Base-by-base conservation (phyloP, 2,329 filamentous ascomycete genomes). In the Cryphonectria nitschkei region DNA sequence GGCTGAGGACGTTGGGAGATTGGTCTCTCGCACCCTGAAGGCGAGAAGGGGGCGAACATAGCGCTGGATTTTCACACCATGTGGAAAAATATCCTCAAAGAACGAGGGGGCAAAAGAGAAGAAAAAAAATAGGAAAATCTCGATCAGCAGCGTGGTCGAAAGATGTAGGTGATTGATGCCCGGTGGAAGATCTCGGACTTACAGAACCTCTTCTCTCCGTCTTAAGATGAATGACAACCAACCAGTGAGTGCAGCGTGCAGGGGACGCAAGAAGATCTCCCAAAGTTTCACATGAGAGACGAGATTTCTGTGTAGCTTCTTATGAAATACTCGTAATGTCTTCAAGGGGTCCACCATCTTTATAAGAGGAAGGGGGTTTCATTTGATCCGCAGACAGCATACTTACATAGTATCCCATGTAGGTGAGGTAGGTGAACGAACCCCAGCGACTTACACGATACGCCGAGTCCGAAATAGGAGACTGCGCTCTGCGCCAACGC, bases 401-500 rank as follows among this genome's bases (percentile, higher is more conserved):
- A 34, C 37, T 14, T 41, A 64, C 22, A 39, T 64, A 13, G n/a
- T 16, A 64, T 39, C 9, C 22, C 29, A 8, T 22, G n/a, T 22
- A 22, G 29, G 26, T 32, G 19, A 43, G 16, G n/a, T 13, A 22
- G 29, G 26, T 32, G 9, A 41, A 26, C 16, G n/a, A 50, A 37
- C 62, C 62, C 43, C 13, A 8, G 41, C 32, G 43, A 34, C 46
- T 54, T 65, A 54, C 32, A 54, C 41, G 62, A 32, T 19, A 19
- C 26, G 43, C 29, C 19, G n/a, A 7, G 46, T 65, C 63, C 63
- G 63, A 65, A 39, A 19, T 54, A 65, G 63, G 63, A 65, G 61
- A 9, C 16, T 7, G 22, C 61, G 67, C 50, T 37, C 43, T 41
- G 61, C 61, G 67, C 67, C 64, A 65, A 37, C 58, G 67, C 67